A percentile compares a stretch with the other conserved stretches of the same genome.
phyloP scores from a whole-genome alignment of 495 filamentous ascomycete genomes.

The Penicillium malachiteum region DNA sequence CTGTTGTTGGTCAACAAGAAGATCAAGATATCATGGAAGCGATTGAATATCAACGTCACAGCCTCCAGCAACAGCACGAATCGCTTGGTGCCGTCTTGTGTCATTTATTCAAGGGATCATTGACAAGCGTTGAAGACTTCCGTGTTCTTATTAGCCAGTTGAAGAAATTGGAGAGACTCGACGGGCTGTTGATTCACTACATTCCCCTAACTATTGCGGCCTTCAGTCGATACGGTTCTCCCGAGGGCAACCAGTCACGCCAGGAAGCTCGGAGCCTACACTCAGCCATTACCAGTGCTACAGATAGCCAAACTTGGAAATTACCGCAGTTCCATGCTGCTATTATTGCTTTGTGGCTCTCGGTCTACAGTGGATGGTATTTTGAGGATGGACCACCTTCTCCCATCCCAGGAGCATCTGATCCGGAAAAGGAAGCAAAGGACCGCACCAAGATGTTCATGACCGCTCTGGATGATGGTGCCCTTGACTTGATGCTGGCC shows the following conservation, averaged over 20 bases:
- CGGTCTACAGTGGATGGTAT: conserved; percentile 89
- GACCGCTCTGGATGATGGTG: conserved; percentile 81
- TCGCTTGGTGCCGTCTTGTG: conserved; percentile 73
- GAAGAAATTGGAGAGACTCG: conserved; percentile 69
- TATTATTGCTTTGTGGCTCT: conserved; percentile 76
- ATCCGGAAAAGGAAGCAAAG: conserved; percentile 64
- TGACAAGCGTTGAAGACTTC: conserved; percentile 70
- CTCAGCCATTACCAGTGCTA: conserved; percentile 57
- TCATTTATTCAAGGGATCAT: conserved; percentile 71
- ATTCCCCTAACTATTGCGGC: conserved; percentile 72
- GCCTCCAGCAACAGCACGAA: conserved; percentile 83
- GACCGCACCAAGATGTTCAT: conserved; percentile 68
- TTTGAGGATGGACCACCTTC: conserved; percentile 61
- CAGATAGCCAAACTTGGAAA: conserved; percentile 65
- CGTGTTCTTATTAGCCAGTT: conserved; percentile 61
- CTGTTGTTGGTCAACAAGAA: conserved; percentile 62
- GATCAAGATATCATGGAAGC: conserved; percentile 63
- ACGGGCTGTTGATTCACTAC: conserved; percentile 71
- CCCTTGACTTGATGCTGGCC: conserved; percentile 85
- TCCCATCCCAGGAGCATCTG: conserved; percentile 49
- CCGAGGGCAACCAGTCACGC: conserved; percentile 60
- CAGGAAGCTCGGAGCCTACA: conserved; percentile 68
- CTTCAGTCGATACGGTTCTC: conserved; percentile 71
- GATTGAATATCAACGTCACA: conserved; percentile 67
- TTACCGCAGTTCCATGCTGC: conserved; percentile 74